Conservation (phyloP, 305 asterid species). For the Solanum hybrid region DNA sequence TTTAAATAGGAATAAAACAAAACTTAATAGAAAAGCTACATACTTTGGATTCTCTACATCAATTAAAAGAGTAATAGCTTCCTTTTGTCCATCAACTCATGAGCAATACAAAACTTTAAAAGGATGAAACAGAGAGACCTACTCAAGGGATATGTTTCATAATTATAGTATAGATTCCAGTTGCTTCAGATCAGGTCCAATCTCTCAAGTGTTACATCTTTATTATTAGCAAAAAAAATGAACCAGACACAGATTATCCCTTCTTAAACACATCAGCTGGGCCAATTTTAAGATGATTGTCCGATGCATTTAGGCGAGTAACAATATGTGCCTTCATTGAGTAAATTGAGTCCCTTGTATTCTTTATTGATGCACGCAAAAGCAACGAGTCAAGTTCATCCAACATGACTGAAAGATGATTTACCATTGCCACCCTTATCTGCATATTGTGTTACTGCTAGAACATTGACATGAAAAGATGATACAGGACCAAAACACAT, state of each 20-base stretch:
- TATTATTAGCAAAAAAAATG: conserved; percentile 32
- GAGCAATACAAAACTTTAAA: too few species aligned
- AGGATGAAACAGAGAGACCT: too few species aligned
- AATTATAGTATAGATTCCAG: conserved; percentile 49
- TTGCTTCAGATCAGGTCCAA: conserved; percentile 53
- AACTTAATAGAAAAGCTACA: too few species aligned
- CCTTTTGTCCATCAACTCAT: too few species aligned
- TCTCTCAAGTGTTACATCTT: conserved; percentile 23
- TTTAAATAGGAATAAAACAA: neutral
- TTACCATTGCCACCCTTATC: conserved; percentile 68
- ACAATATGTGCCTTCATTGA: too few species aligned
- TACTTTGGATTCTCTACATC: too few species aligned
- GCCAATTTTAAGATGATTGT: too few species aligned
- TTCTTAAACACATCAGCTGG: conserved; percentile 17
- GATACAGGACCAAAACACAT: conserved; percentile 83
- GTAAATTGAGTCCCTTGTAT: too few species aligned
- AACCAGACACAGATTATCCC: conserved; percentile 77
- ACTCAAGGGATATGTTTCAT: neutral
- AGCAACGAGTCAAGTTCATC: conserved; percentile 91
- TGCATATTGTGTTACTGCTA: conserved; percentile 95
- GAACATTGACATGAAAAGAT: conserved; percentile 77
- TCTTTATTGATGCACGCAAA: neutral
- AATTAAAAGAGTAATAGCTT: too few species aligned
- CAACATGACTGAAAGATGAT: conserved; percentile 52
- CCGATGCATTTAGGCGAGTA: too few species aligned